These are phyloP conservation scores for Ophiorrhiza pumila DNA, from an alignment of 257 asterid species.

Conservation along the genomic window DNA sequence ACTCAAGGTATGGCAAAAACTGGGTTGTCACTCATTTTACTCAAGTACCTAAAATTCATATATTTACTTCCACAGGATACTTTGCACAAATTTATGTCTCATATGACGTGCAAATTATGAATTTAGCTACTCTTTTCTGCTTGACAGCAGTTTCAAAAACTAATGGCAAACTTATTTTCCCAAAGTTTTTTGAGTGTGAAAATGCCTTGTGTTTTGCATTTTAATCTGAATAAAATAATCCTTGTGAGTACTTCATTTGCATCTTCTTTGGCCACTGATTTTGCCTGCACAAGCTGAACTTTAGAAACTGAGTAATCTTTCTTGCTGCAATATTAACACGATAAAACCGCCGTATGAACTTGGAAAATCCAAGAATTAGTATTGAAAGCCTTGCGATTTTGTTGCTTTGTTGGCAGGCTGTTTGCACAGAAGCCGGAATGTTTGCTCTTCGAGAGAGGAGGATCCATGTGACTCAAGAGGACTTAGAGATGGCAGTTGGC, in stretches of 20 bases:
- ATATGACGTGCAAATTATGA: too few relatives aligned
- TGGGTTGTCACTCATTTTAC: background rate
- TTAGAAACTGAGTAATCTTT: background rate
- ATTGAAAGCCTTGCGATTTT: background rate
- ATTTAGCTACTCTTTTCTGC: background rate
- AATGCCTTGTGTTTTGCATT: background rate
- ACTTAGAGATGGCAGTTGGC: constrained; percentile 95
- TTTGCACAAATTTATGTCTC: background rate
- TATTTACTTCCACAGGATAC: background rate
- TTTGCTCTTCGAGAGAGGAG: constrained; percentile 94
- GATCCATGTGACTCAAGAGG: constrained; percentile 93
- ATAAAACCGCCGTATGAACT: background rate
- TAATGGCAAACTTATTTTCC: background rate
- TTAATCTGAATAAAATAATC: background rate
- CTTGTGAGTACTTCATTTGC: background rate
- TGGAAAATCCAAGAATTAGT: background rate
- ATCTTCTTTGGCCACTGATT: background rate
- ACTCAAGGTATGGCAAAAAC: constrained; percentile 54
- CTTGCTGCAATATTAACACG: background rate
- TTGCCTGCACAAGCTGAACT: background rate
- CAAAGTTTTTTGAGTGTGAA: background rate
- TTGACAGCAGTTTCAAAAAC: background rate
- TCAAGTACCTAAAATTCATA: background rate
- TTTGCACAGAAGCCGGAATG: constrained; percentile 96
- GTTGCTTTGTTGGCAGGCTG: constrained; percentile 53